Conservation (phyloP, 768 basidiomycete species). For the Phaeolepiota aurea region DNA sequence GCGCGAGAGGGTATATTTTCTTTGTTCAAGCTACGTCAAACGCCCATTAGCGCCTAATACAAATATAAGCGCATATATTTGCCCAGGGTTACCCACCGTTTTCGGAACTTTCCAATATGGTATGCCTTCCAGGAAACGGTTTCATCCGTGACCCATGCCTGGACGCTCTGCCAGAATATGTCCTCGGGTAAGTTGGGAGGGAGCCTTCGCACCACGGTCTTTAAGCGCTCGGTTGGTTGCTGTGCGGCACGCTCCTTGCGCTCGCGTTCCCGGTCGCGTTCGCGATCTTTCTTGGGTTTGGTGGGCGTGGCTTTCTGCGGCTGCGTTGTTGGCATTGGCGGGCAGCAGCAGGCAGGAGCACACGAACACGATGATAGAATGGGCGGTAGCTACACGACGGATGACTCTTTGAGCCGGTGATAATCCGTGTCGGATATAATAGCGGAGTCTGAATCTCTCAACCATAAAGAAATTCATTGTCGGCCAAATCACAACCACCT, state of each 20-base stretch:
- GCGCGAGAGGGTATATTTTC: slow-evolving; percentile 84
- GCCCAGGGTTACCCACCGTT: slow-evolving; percentile 42
- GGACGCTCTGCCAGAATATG: slow-evolving; percentile 90
- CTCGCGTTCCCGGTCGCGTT: slow-evolving; percentile 25
- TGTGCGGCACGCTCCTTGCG: slow-evolving; percentile 19
- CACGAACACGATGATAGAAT: not conserved
- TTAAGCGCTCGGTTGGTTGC: slow-evolving; percentile 53
- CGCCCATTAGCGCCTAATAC: not conserved
- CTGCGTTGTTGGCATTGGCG: slow-evolving; percentile 11
- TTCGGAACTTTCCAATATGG: slow-evolving; percentile 60
- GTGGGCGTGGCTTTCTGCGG: slow-evolving; percentile 13
- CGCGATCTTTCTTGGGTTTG: slow-evolving; percentile 29
- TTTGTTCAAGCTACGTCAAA: slow-evolving; percentile 57
- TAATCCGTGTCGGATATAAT: too few relatives aligned
- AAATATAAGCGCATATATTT: not conserved
- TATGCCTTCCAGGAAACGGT: slow-evolving; percentile 60
- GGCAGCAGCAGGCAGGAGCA: slow-evolving; percentile 10
- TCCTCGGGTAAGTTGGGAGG: slow-evolving; percentile 90
- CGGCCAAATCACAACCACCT: not conserved
- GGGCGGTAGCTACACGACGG: not conserved
- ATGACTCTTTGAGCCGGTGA: not conserved
- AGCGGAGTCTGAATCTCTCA: slow-evolving; percentile 1
- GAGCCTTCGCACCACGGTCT: slow-evolving; percentile 80
- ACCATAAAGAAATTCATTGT: not conserved
- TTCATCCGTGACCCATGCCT: slow-evolving; percentile 75